Base-by-base conservation (phyloP, 306 rosid genomes). In the Malus sieversii region DNA sequence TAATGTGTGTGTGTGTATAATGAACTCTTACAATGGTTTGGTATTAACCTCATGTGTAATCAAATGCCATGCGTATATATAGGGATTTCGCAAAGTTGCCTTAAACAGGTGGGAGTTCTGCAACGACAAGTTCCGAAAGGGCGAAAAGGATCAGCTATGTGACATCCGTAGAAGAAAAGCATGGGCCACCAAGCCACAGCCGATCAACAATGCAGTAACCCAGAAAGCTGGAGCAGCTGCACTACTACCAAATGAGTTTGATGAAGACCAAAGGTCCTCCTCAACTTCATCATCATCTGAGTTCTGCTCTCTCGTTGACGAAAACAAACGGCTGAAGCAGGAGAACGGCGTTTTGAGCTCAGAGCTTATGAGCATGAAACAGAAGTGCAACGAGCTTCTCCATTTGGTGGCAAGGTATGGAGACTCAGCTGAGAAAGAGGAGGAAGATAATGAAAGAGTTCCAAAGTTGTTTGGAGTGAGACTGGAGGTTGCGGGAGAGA, bases 11-110 rank as follows among this genome's bases (percentile, higher is more conserved):
- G 40, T 46, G 2, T 46, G 2, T 48, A 0, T 48, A 15, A 48
- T 15, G 55, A 48, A 48, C 55, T 48, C 25, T n/a, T n/a, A 57
- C 25, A n/a, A 57, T 57, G 62, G 3, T 8, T 57, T 57, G 25
- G 23, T 57, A 57, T 57, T 48, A 48, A 48, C 55, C 55, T 42
- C 55, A 15, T 18, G 55, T 48, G 55, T 48, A 48, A 48, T 48
- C 55, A 48, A 48, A 48, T 16, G 20, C 55, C 55, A 48, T 48
- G 55, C 38, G 18, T 61, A 25, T 25, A 14, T 74, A 3, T 71
- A 93, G 98, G 98, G 98, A 2, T 95, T 95, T 60, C 97, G 92
- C 5, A 95, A 95, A 75, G 84, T 92, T 74, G 86, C 91, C 35
- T 87, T 96, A 59, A 90, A 75, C 75, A 75, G 98, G 66, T 95